Conservation (phyloP, 2,329 filamentous ascomycete species). For the Ambrosiella xylebori region DNA sequence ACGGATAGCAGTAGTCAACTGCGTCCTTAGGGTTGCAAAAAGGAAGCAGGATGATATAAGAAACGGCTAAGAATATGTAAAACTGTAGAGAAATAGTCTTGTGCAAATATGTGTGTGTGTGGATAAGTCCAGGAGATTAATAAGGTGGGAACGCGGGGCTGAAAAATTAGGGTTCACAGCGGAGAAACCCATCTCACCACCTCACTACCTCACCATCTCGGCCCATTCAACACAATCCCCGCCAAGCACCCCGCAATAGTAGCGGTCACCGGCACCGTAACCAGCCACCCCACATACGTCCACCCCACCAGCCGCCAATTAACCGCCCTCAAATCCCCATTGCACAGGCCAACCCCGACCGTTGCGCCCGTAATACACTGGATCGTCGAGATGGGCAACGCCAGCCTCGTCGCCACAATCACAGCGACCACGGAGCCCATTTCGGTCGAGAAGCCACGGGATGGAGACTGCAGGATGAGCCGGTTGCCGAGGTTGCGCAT, state of each 20-base stretch:
- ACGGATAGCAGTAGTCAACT: too few relatives aligned
- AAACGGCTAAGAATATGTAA: too few relatives aligned
- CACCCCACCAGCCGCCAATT: conserved; percentile 31
- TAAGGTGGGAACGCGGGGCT: too few relatives aligned
- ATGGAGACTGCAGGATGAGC: conserved; percentile 36
- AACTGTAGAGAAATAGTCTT: too few relatives aligned
- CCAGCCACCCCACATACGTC: conserved; percentile 32
- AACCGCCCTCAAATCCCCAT: conserved; percentile 31
- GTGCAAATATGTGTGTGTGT: too few relatives aligned
- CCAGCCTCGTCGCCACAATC: conserved; percentile 34
- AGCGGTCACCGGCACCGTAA: conserved; percentile 33
- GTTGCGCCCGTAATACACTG: conserved; percentile 36
- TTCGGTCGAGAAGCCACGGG: conserved; percentile 34
- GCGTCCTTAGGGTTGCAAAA: too few relatives aligned
- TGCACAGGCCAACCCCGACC: conserved; percentile 33
- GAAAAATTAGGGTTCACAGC: too few relatives aligned
- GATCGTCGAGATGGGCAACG: conserved; percentile 34
- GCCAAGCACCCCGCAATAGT: conserved; percentile 34
- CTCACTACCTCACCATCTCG: conserved; percentile 19
- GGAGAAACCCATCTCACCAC: background rate
- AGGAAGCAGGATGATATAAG: too few relatives aligned
- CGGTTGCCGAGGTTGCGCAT: conserved; percentile 40
- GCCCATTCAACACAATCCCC: conserved; percentile 37
- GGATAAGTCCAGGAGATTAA: too few relatives aligned
- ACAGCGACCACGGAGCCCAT: conserved; percentile 34